phyloP scores from a whole-genome alignment of 495 filamentous ascomycete genomes.

The Hyaloscypha hepaticicola region DNA sequence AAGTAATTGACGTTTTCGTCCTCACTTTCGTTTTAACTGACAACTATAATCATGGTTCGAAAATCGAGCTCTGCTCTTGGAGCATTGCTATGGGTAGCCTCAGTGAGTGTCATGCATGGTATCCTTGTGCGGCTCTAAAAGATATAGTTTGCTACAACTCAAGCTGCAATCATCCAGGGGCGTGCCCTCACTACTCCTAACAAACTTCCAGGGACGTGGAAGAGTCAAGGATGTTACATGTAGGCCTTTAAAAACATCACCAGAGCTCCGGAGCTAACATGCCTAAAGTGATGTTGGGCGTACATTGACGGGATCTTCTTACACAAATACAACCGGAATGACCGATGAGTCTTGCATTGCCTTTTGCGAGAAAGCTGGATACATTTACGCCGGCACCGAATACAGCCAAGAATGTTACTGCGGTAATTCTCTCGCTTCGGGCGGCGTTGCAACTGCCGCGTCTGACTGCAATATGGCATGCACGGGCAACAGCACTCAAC shows the following conservation, averaged over 20 bases:
- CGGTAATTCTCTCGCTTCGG: slow-evolving; percentile 5
- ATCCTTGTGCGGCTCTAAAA: not conserved
- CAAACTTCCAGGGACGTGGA: slow-evolving; percentile 23
- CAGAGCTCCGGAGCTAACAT: not conserved
- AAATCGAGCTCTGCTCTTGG: not conserved
- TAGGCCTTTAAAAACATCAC: slow-evolving; percentile 5
- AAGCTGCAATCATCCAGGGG: slow-evolving; percentile 13
- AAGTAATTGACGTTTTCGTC: not conserved
- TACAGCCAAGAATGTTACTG: slow-evolving; percentile 31
- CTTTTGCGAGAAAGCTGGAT: slow-evolving; percentile 37
- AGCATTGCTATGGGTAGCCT: not conserved
- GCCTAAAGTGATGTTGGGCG: slow-evolving; percentile 8
- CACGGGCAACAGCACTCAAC: slow-evolving; percentile 27
- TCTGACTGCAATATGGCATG: slow-evolving; percentile 8
- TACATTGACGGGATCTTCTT: slow-evolving; percentile 17
- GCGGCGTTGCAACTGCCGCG: not conserved
- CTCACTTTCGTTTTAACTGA: not conserved
- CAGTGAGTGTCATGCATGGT: not conserved
- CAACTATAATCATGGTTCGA: not conserved
- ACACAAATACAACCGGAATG: slow-evolving; percentile 32
- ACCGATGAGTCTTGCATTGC: slow-evolving; percentile 42
- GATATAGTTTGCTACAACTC: slow-evolving; percentile 7
- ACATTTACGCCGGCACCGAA: slow-evolving; percentile 41
- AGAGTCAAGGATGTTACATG: slow-evolving; percentile 23
- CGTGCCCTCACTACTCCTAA: not conserved